A percentile compares a stretch with the other conserved stretches of the same genome.
Conservation (phyloP, 805 yeast genomes). For the Candida fluviatilis region DNA sequence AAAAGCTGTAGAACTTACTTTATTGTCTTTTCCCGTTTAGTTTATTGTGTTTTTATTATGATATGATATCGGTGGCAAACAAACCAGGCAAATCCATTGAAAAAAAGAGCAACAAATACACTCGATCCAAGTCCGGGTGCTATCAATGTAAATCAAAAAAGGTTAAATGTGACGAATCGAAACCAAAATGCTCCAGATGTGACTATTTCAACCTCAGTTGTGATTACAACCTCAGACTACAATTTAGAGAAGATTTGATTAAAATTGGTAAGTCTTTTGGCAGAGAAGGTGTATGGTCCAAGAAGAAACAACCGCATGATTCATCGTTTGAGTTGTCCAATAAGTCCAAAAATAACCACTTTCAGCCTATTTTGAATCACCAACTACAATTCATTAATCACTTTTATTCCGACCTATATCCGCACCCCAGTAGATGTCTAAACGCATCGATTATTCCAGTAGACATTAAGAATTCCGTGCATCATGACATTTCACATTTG, state of each 20-base stretch:
- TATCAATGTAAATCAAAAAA: conserved; percentile 17
- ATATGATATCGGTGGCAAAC: neutral
- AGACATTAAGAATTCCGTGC: conserved; percentile 12
- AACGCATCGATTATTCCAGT: conserved; percentile 19
- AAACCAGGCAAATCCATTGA: too few relatives aligned
- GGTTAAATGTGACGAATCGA: conserved; percentile 25
- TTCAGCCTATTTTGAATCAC: conserved; percentile 11
- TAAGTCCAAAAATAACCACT: conserved; percentile 12
- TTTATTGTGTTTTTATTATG: too few relatives aligned
- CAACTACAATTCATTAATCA: conserved; percentile 17
- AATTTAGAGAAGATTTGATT: conserved; percentile 24
- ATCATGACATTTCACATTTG: conserved; percentile 11
- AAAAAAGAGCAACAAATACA: neutral
- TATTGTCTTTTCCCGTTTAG: too few relatives aligned
- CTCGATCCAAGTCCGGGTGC: conserved; percentile 22
- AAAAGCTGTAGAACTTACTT: too few relatives aligned
- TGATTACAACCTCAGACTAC: conserved; percentile 17
- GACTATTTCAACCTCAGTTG: conserved; percentile 13
- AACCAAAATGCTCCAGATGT: conserved; percentile 21
- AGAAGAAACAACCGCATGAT: conserved; percentile 6
- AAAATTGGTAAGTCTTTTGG: conserved; percentile 21
- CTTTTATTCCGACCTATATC: conserved; percentile 11
- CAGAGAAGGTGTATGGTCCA: conserved; percentile 25
- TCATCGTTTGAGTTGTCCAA: conserved; percentile 10
- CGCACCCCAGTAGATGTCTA: neutral